Evolutionary conservation across 139 green algal species (phyloP), one percentile per base, ranked within the genome.

Genomic region (Tetradesmus obliquus): DNA sequence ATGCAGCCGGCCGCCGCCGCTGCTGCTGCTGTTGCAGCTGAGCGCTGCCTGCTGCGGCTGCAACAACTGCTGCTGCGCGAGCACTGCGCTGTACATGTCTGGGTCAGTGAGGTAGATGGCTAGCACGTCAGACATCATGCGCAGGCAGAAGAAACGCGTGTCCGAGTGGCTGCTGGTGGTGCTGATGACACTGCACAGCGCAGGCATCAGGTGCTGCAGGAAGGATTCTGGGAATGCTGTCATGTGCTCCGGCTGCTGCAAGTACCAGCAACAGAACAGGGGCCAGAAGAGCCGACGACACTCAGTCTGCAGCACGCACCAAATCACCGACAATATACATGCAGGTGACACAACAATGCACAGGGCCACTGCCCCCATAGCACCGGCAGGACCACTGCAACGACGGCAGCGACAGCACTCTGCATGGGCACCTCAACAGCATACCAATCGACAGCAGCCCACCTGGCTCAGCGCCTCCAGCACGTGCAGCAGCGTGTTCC

Each of bases 101-200:
- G 91, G 58, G 19, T 95, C 92, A 55, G 92, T 91, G 54, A 95
- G 86, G 88, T 95, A 94, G 51, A 88, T 58, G 13, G 93, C 87
- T n/a, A 97, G 55, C 17, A 97, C 79, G 89, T 99, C 97, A 55
- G 93, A 96, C 24, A 98, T 93, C 93, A 99, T 96, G 91, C 98
- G 97, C 88, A 99, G 94, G 94, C 95, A 98, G 92, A 97, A 95
- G 94, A 98, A 99, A 60, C 97, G 95, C 13, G 90, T 95, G 93
- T 99, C 97, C 17, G 86, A 84, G 7, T 94, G 93, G 24, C 54
- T 91, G 76, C 96, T 95, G 5, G 24, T 80, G 60, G 92, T 88
- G 5, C 80, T 87, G 15, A 97, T 93, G 66, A 97, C 93, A 20
- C 86, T 88, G n/a, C 95, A 97, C 54, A 99, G 94, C 3, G 95